Evolutionary conservation across 176 grass and related monocot genomes (phyloP), one percentile per base, ranked within the genome.

Genomic region (Musa acuminata): DNA sequence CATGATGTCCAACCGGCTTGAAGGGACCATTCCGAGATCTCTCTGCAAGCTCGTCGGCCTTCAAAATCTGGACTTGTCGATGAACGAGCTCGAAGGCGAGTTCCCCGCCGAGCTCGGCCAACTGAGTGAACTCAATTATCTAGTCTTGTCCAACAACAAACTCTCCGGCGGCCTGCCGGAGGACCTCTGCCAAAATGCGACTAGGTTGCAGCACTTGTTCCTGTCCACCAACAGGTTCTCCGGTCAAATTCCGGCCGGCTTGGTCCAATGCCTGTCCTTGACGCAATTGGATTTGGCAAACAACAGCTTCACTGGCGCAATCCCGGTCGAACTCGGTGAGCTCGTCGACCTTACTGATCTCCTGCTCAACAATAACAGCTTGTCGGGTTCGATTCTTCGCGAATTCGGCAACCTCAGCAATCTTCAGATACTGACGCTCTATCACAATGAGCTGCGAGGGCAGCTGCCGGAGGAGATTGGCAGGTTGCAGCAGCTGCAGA

Each of bases 191-290:
- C 27, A 73, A 62, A 50, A 14, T 5, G 22, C 79, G 0, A 78
- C 73, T 2, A 91, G 25, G 52, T 74, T 99, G 13, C 52, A 91
- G 78, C 86, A 91, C 70, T 85, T 99, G 64, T 73, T 91, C 77
- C 80, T 99, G 23, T 91, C 95, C 1, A 94, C 90, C 2, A 99
- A 99, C 86, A 99, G 91, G 73, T 82, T 99, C 78, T 84, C 88
- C 8, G 95, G 90, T 16, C 80, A 72, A 80, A 87, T 94, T 67
- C 95, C 95, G 16, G 78, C 67, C 12, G 79, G 88, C 35, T 71
- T 99, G 1, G 82, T 75, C 4, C 51, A 87, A 52, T 99, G 95
- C 86, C 75, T 8, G 1, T 57, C 75, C 23, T 86, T 99, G 58
- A 88, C 64, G 72, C 90, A 91, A 77, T 85, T 99, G 69, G 88